Evolutionary conservation across 2,329 filamentous ascomycete genomes (phyloP), one percentile per base, ranked within the genome.

Genomic region (Hansfordia pulvinata): DNA sequence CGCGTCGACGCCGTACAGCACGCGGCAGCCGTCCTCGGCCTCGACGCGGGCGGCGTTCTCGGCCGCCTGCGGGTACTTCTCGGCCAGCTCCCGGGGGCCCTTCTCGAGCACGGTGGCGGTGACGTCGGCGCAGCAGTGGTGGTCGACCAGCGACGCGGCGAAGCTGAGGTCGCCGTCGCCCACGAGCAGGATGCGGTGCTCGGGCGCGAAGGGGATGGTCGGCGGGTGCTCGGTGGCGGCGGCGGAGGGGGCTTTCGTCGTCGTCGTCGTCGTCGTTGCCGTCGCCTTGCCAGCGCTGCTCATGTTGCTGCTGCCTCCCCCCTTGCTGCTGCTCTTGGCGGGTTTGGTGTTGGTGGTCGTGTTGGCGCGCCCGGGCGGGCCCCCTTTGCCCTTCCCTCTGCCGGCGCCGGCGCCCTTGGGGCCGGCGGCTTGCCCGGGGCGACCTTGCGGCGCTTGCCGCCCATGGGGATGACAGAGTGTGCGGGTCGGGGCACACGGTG

Each of bases 101-200:
- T 56, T 58, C 47, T 86, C 81, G 39, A 69, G 64, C 10, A 77
- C 72, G 3, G 80, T 85, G 19, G 77, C 79, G 0, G 70, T 76
- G 5, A 88, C 49, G 41, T 74, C 60, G 32, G 56, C 62, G 55
- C 74, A 82, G 37, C 59, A 62, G 53, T 84, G 77, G 41, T 77
- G 62, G 28, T 62, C 51, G 27, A 77, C 60, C 3, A 88, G 61
- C 2, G 71, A 75, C 16, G 66, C 64, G 9, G 80, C 69, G 48
- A 85, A 88, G 47, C 77, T 84, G 44, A 90, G 70, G 51, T 92
- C 82, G 37, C 73, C 82, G 46, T 90, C 82, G 41, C 82, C 82
- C 27, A 88, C 55, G 3, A 88, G 67, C 6, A 90, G 69, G 35
- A 88, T 83, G 40, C 65, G 57, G 37, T 85, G 71, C 39, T 66